Conservation (phyloP, 2,329 filamentous ascomycete species). For the Fusarium hainanense region DNA sequence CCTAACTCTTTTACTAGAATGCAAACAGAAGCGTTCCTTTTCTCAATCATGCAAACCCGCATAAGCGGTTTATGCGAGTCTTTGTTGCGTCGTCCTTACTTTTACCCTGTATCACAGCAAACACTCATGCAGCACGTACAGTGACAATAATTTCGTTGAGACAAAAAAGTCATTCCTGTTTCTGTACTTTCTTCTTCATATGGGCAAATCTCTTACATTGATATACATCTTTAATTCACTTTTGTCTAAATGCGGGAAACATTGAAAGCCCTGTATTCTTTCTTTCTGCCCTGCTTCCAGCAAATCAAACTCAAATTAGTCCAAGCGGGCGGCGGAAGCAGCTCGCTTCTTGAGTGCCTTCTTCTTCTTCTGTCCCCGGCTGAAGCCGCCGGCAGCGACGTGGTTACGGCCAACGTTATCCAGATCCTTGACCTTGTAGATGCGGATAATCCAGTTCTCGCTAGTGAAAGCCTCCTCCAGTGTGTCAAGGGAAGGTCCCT, state of each 20-base stretch:
- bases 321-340: constrained; percentile 76
- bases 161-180: constrained; percentile 16
- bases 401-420: constrained; percentile 96
- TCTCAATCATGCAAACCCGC: constrained; percentile 2
- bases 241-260: constrained; percentile 49
- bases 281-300: constrained; percentile 28
- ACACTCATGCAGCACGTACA: neutral
- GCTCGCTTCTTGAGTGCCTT: constrained; percentile 77
- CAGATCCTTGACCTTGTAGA: constrained; percentile 99
- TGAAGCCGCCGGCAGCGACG: constrained; percentile 73
- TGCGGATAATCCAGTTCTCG: constrained; percentile 99
- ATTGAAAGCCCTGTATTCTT: constrained; percentile 36
- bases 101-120: constrained; percentile 6
- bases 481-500: constrained; percentile 85
- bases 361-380: constrained; percentile 87
- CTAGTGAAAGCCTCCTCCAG: constrained; percentile 98
- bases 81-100: constrained; percentile 17
- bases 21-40: constrained; percentile 11
- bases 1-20: neutral
- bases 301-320: constrained; percentile 59
- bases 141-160: neutral
- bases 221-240: constrained; percentile 53
- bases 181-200: constrained; percentile 12
- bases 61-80: neutral
- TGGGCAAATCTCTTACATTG: constrained; percentile 49